Percentiles rank a stretch among this genome's conserved stretches.
Evolutionary conservation across 305 asterid genomes (phyloP).

Genomic region (Stenogyne calaminthoides): DNA sequence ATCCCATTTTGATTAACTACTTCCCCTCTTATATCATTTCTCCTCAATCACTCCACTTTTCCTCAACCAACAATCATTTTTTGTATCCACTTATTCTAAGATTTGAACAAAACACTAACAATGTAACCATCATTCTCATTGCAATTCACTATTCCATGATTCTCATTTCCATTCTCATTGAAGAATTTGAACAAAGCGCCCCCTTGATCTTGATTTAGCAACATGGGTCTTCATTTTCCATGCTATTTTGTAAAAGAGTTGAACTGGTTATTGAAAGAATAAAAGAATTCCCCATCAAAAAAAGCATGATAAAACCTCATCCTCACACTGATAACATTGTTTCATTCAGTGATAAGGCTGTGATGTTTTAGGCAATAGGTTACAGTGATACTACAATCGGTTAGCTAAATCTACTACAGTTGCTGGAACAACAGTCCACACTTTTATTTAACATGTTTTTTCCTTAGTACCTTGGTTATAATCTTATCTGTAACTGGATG

Average conservation of each 20-base stretch:
- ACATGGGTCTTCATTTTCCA: not conserved
- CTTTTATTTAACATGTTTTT: constrained; percentile 4
- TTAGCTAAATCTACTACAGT: not conserved
- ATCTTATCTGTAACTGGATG: constrained; percentile 19
- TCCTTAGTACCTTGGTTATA: constrained; percentile 1
- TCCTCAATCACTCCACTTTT: too few relatives aligned
- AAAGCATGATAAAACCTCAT: not conserved
- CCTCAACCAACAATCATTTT: too few relatives aligned
- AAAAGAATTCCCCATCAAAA: not conserved
- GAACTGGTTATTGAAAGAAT: not conserved
- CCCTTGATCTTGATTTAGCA: not conserved
- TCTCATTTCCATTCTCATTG: too few relatives aligned
- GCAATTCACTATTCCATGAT: too few relatives aligned
- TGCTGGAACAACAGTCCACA: not conserved
- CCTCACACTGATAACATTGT: not conserved
- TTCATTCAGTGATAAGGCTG: not conserved
- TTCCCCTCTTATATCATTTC: too few relatives aligned
- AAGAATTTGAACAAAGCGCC: not conserved
- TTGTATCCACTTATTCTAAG: too few relatives aligned
- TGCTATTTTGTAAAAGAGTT: not conserved
- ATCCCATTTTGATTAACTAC: too few relatives aligned
- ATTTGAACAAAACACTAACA: too few relatives aligned
- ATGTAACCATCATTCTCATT: too few relatives aligned
- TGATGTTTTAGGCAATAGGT: not conserved
- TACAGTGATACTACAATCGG: not conserved